A percentile compares a stretch with the other conserved stretches of the same genome.
Conservation (phyloP, 2,329 filamentous ascomycete genomes). For the Zarea fungicola region DNA sequence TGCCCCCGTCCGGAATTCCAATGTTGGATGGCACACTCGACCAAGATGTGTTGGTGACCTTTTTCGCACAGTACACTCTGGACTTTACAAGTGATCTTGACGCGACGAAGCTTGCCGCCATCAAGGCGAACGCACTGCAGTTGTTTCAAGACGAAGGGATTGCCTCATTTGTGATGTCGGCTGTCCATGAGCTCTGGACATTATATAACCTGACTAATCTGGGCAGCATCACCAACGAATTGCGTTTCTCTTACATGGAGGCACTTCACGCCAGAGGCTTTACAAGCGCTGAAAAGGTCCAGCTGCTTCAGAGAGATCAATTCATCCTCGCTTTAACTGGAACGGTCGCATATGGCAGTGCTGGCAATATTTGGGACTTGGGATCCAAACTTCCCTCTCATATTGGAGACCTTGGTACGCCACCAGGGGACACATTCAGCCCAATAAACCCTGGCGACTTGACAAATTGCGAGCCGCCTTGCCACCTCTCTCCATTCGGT, state of each 20-base stretch:
- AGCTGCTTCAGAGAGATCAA: not conserved
- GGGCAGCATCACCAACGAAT: not conserved
- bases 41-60: not conserved
- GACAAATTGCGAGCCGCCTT: constrained; percentile 4
- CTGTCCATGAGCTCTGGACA: constrained; percentile 2
- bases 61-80: not conserved
- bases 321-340: constrained; percentile 1
- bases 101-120: not conserved
- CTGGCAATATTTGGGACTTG: not conserved
- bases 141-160: not conserved
- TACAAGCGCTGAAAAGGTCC: not conserved
- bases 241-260: constrained; percentile 12
- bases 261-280: constrained; percentile 9
- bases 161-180: constrained; percentile 2
- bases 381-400: not conserved
- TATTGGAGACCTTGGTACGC: not conserved
- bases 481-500: constrained; percentile 8
- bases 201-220: constrained; percentile 7
- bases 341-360: constrained; percentile 2
- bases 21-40: not conserved
- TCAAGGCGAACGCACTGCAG: not conserved
- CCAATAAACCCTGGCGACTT: constrained; percentile 2
- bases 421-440: constrained; percentile 1
- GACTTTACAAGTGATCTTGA: not conserved
- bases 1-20: not conserved